Evolutionary conservation across 1,284 basidiomycete species (phyloP).

Genomic region (Puccinia hordei): DNA sequence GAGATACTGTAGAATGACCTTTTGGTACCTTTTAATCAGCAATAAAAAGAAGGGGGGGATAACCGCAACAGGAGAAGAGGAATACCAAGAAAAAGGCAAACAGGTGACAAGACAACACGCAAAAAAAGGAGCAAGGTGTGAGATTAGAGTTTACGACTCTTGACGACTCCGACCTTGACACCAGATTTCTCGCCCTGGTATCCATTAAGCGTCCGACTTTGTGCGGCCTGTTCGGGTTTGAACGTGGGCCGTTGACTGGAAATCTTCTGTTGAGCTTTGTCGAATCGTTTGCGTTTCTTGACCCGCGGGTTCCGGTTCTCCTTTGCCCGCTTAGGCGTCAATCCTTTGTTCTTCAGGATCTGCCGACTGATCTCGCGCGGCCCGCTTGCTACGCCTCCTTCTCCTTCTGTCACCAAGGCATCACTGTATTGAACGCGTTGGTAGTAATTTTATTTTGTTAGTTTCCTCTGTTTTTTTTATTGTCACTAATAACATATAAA

Average conservation of each 20-base stretch:
- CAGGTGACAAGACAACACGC: background rate
- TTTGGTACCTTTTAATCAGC: background rate
- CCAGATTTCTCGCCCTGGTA: conserved; percentile 68
- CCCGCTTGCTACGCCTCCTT: conserved; percentile 62
- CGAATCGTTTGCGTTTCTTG: conserved; percentile 88
- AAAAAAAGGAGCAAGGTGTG: conserved; percentile 5
- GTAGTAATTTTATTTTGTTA: background rate
- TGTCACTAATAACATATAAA: background rate
- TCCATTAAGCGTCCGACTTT: conserved; percentile 62
- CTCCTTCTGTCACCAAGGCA: conserved; percentile 30
- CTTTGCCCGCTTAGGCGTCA: conserved; percentile 82
- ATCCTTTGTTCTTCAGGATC: conserved; percentile 87
- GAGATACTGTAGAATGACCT: background rate
- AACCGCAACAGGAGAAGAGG: background rate
- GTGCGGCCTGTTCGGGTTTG: conserved; percentile 69
- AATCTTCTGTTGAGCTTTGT: conserved; percentile 88
- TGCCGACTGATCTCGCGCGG: conserved; percentile 83
- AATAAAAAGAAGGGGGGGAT: background rate
- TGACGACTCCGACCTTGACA: conserved; percentile 77
- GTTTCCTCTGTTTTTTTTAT: background rate
- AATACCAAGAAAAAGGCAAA: background rate
- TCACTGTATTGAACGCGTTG: conserved; percentile 34
- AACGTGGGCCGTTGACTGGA: conserved; percentile 82
- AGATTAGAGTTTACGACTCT: conserved; percentile 70
- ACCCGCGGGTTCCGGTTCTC: conserved; percentile 87